Conservation (phyloP, 2,329 filamentous ascomycete species). For the Chrysosporium keratinophilum region DNA sequence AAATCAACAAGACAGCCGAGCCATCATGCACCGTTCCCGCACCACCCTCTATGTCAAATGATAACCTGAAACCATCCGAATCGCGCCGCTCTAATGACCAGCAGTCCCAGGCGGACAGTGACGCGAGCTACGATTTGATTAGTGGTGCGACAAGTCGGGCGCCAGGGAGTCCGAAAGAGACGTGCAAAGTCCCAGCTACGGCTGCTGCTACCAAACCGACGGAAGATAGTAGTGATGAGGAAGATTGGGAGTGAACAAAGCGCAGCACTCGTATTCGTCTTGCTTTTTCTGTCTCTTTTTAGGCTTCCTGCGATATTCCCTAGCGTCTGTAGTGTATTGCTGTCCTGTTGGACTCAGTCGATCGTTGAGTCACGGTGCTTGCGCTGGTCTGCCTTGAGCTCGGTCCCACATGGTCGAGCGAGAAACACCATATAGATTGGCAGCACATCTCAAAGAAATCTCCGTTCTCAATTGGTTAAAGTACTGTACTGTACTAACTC, state of each 20-base stretch:
- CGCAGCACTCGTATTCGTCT: neutral
- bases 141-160: constrained; percentile 70
- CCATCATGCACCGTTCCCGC: constrained; percentile 19
- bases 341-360: neutral
- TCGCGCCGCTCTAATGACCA: constrained; percentile 69
- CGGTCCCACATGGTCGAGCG: too few relatives aligned
- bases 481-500: too few relatives aligned
- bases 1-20: constrained; percentile 27
- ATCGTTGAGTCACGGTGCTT: neutral
- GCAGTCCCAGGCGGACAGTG: constrained; percentile 83
- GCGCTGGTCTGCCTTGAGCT: too few relatives aligned
- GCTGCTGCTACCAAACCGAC: constrained; percentile 32
- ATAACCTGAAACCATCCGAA: constrained; percentile 52
- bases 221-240: constrained; percentile 57
- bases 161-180: constrained; percentile 53
- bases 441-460: too few relatives aligned
- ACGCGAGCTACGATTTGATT: constrained; percentile 92
- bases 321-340: neutral
- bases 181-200: constrained; percentile 37
- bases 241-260: constrained; percentile 61
- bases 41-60: constrained; percentile 28
- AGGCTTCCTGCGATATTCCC: neutral
- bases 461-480: too few relatives aligned
- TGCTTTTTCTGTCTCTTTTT: neutral
- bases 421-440: too few relatives aligned